Conservation (phyloP, 106 monocot genomes). For the Posidonia australis region DNA sequence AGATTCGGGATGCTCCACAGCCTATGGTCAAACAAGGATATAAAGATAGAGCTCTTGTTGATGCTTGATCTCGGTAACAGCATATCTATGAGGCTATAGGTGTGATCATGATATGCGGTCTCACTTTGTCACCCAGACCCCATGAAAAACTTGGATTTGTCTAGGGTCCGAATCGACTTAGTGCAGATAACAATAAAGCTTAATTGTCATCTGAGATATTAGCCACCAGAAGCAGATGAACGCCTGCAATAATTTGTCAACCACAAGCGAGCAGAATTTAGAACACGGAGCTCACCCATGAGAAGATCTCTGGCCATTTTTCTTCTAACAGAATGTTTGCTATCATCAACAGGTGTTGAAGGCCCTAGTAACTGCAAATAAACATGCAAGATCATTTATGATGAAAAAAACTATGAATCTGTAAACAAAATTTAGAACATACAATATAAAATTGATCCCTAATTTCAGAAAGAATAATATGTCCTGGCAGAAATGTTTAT, state of each 20-base stretch:
- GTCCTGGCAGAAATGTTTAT: neutral
- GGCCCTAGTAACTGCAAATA: slow-evolving; percentile 30
- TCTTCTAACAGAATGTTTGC: slow-evolving; percentile 19
- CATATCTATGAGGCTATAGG: too few species aligned
- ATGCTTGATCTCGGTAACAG: too few species aligned
- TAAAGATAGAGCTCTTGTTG: too few species aligned
- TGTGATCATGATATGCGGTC: too few species aligned
- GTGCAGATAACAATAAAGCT: too few species aligned
- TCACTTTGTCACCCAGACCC: too few species aligned
- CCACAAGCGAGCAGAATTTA: slow-evolving; percentile 40
- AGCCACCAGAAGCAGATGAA: neutral
- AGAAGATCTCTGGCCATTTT: slow-evolving; percentile 60
- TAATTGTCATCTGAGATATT: too few species aligned
- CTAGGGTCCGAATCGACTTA: too few species aligned
- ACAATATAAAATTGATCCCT: neutral
- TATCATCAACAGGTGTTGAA: neutral
- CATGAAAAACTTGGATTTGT: too few species aligned
- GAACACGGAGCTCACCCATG: slow-evolving; percentile 40
- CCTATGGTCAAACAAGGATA: too few species aligned
- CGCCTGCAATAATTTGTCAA: slow-evolving; percentile 32
- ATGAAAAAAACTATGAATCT: neutral
- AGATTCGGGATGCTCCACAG: too few species aligned
- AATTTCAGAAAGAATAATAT: neutral
- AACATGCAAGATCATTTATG: neutral
- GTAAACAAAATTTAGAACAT: neutral